Evolutionary conservation across 2,329 filamentous ascomycete genomes (phyloP).

Genomic region (Phaeosphaeria sp.): DNA sequence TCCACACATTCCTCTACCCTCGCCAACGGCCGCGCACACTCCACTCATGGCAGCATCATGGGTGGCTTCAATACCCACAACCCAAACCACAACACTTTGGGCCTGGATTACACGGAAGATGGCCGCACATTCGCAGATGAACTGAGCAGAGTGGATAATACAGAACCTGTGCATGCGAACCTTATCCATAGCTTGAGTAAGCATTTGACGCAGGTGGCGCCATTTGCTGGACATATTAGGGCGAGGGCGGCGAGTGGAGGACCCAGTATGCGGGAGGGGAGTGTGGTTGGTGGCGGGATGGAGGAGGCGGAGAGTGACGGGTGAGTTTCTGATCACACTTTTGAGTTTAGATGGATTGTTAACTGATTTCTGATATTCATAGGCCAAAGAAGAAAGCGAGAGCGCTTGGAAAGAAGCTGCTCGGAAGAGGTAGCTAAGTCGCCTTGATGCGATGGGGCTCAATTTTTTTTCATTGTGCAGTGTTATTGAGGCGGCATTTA

Average conservation of each 20-base stretch:
- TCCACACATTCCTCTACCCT: slow-evolving; percentile 24
- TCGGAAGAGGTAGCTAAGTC: slow-evolving; percentile 15
- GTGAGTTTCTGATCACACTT: slow-evolving; percentile 14
- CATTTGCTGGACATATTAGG: slow-evolving; percentile 27
- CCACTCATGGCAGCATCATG: slow-evolving; percentile 34
- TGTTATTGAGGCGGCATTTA: background rate
- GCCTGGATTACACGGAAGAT: slow-evolving; percentile 32
- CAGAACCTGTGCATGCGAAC: slow-evolving; percentile 41
- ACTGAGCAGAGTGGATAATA: slow-evolving; percentile 42
- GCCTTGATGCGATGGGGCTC: no score
- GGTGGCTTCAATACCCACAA: slow-evolving; percentile 3
- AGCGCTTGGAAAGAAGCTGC: slow-evolving; percentile 21
- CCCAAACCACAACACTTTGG: slow-evolving; percentile 22
- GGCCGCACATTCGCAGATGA: slow-evolving; percentile 46
- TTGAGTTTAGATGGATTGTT: no score
- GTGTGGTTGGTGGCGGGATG: slow-evolving; percentile 13
- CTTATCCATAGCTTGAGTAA: slow-evolving; percentile 42
- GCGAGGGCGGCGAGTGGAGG: slow-evolving; percentile 19
- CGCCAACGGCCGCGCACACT: slow-evolving; percentile 23
- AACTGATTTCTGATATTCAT: background rate
- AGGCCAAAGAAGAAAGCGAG: slow-evolving; percentile 23
- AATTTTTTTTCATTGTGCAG: no score
- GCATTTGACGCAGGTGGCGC: slow-evolving; percentile 41
- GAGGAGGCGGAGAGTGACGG: slow-evolving; percentile 26
- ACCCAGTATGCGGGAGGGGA: slow-evolving; percentile 18